Evolutionary conservation across 139 green algal species (phyloP).

Genomic region (Ostreobium quekettii): DNA sequence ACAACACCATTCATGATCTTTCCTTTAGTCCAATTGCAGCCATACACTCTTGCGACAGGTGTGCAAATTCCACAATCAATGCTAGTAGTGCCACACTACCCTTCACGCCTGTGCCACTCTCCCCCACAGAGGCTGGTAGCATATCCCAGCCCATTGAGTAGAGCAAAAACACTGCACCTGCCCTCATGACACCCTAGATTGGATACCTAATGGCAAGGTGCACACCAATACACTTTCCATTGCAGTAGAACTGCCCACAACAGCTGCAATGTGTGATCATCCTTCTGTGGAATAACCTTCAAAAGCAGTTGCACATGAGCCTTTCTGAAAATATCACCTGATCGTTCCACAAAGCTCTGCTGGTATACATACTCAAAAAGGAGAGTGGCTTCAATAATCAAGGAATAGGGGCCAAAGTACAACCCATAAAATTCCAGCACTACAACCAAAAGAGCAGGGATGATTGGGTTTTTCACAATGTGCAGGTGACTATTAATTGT

Average conservation of each 20-base stretch:
- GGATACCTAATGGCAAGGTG: conserved; percentile 57
- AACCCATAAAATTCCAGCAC: no score
- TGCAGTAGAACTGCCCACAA: conserved; percentile 51
- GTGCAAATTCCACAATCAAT: no score
- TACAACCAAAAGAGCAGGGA: no score
- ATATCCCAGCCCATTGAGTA: conserved; percentile 66
- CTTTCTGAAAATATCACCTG: neutral
- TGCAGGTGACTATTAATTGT: no score
- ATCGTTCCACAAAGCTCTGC: neutral
- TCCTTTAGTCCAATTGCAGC: no score
- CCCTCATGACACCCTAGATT: conserved; percentile 84
- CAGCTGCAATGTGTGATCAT: conserved; percentile 69
- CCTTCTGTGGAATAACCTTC: conserved; percentile 52
- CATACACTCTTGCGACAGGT: no score
- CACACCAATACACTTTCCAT: conserved; percentile 21
- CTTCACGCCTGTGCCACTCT: conserved; percentile 27
- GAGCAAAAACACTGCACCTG: conserved; percentile 67
- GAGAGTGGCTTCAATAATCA: neutral
- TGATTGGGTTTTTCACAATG: no score
- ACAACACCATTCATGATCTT: no score
- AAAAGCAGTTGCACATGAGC: conserved; percentile 1
- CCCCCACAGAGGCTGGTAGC: conserved; percentile 55
- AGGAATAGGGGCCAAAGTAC: no score
- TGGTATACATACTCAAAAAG: neutral
- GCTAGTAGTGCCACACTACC: no score